These are phyloP conservation scores for Didymellaceae sp. DNA, from an alignment of 2,329 filamentous ascomycete species.

Conservation along the genomic window DNA sequence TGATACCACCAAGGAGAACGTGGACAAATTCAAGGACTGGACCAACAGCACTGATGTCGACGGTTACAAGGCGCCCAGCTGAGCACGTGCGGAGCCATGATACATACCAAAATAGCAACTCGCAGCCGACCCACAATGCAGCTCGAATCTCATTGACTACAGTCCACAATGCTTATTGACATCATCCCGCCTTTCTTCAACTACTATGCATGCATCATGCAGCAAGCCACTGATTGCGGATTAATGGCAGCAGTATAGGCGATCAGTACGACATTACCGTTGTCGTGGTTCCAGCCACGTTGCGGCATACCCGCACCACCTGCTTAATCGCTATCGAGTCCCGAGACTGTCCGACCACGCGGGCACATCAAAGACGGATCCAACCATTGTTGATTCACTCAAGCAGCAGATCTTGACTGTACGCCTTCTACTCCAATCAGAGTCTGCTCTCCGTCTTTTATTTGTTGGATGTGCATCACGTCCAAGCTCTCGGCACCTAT, in stretches of 20 bases:
- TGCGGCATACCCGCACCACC: slow-evolving; percentile 8
- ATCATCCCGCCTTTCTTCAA: neutral
- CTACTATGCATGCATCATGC: neutral
- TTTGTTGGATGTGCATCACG: neutral
- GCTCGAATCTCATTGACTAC: neutral
- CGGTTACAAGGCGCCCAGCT: slow-evolving; percentile 43
- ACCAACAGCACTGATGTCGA: slow-evolving; percentile 58
- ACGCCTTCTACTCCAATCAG: neutral
- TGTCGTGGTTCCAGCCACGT: slow-evolving; percentile 26
- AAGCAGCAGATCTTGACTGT: too few species aligned
- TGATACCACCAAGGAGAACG: slow-evolving; percentile 56
- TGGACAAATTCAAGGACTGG: slow-evolving; percentile 59
- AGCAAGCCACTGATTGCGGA: neutral
- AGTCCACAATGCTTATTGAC: neutral
- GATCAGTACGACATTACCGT: slow-evolving; percentile 15
- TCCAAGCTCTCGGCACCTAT: slow-evolving; percentile 2
- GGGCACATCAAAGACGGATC: neutral
- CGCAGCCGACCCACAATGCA: neutral
- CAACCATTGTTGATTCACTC: too few species aligned
- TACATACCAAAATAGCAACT: neutral
- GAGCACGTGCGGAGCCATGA: neutral
- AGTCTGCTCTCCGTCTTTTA: neutral
- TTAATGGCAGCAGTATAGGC: neutral
- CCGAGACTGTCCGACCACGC: neutral
- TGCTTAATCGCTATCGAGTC: neutral